Conservation (phyloP, 73 alveolate species). For the Symbiodinium natans region DNA sequence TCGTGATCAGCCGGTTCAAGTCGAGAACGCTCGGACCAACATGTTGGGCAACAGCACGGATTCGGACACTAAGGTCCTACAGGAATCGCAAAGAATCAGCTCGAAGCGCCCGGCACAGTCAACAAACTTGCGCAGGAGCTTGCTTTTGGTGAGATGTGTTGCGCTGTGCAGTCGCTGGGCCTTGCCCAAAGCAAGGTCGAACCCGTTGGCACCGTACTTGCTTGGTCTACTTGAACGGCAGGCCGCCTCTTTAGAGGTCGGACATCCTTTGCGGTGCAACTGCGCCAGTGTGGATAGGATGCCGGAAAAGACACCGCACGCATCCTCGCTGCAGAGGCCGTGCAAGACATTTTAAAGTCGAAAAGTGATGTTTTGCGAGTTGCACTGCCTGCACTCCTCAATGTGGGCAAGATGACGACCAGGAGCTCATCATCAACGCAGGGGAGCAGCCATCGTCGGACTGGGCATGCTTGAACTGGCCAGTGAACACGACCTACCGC, state of each 20-base stretch:
- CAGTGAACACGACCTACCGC: too few species aligned
- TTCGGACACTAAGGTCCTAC: not conserved
- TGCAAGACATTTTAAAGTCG: not conserved
- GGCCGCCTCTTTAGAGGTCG: not conserved
- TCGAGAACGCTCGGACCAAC: not conserved
- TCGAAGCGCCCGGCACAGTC: slow-evolving; percentile 13
- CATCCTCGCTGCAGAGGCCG: slow-evolving; percentile 53
- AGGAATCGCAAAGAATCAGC: slow-evolving; percentile 65
- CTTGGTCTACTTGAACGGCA: slow-evolving; percentile 71
- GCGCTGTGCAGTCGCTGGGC: not conserved
- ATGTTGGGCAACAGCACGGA: not conserved
- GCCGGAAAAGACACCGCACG: slow-evolving; percentile 73
- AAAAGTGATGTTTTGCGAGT: not conserved
- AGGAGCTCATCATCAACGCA: slow-evolving; percentile 64
- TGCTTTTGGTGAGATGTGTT: not conserved
- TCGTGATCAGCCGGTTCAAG: not conserved
- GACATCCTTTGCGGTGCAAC: not conserved
- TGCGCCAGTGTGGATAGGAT: slow-evolving; percentile 15
- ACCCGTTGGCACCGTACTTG: slow-evolving; percentile 76
- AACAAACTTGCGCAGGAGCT: not conserved
- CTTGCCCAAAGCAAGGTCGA: not conserved
- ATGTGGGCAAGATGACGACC: not conserved
- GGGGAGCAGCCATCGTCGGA: slow-evolving; percentile 93
- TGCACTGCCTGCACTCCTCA: not conserved
- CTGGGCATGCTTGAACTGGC: not conserved